Evolutionary conservation across 164 flowering plant species (phyloP).

Genomic region (Vitis cinerea): DNA sequence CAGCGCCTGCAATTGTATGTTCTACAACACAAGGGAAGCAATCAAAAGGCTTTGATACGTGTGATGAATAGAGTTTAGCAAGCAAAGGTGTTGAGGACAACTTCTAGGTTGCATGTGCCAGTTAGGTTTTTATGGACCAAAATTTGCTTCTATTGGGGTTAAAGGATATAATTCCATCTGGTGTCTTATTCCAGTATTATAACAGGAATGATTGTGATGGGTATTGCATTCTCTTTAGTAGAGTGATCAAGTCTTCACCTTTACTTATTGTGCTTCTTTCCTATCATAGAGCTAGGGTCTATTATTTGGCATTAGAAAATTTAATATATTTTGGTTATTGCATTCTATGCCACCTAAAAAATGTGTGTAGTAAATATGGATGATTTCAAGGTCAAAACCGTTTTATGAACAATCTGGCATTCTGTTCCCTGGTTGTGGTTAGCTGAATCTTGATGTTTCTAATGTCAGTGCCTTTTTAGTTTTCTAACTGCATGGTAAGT

Average conservation of each 20-base stretch:
- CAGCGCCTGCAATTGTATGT: too few relatives aligned
- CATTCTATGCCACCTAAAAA: neutral
- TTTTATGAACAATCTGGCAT: too few relatives aligned
- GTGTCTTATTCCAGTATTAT: neutral
- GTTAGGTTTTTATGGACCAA: neutral
- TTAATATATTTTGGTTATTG: neutral
- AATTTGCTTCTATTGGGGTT: conserved; percentile 15
- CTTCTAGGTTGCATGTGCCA: conserved; percentile 2
- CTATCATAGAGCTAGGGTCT: neutral
- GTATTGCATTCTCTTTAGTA: neutral
- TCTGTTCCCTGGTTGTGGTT: too few relatives aligned
- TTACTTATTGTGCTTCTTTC: neutral
- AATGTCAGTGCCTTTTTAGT: too few relatives aligned
- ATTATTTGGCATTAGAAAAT: neutral
- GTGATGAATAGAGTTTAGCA: neutral
- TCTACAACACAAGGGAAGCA: too few relatives aligned
- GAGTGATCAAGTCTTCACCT: neutral
- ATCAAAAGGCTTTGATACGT: neutral
- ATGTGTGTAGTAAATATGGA: neutral
- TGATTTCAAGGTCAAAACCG: neutral
- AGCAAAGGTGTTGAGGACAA: neutral
- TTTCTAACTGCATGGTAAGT: too few relatives aligned
- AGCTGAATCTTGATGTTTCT: too few relatives aligned
- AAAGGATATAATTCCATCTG: conserved; percentile 1
- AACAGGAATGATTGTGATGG: conserved; percentile 1